Evolutionary conservation across 805 yeast genomes (phyloP).

Genomic region (Cyberlindnera euphorbiae): DNA sequence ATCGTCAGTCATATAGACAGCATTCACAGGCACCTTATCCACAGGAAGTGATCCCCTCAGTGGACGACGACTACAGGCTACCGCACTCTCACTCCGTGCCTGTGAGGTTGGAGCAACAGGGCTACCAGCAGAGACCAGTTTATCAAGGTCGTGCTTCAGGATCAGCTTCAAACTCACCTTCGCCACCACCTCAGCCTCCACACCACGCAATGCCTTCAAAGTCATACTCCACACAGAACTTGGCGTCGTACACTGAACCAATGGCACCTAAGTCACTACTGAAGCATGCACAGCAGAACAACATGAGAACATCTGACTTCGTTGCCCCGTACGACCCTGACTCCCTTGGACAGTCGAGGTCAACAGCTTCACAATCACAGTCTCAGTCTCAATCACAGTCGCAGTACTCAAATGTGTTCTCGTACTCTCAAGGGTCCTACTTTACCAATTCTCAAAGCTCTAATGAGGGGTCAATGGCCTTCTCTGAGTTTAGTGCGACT

Average conservation of each 20-base stretch:
- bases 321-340: conserved; percentile 30
- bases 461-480: conserved; percentile 36
- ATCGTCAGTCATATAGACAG: too few species aligned
- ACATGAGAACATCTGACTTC: conserved; percentile 19
- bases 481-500: conserved; percentile 77
- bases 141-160: too few species aligned
- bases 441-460: conserved; percentile 45
- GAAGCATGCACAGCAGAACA: too few species aligned
- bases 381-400: conserved; percentile 4
- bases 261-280: too few species aligned
- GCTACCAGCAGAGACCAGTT: conserved; percentile 1
- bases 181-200: conserved; percentile 22
- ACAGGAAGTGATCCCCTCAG: conserved; percentile 3
- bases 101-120: conserved; percentile 9
- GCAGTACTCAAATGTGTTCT: conserved; percentile 23
- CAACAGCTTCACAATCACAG: conserved; percentile 21
- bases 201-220: conserved; percentile 19
- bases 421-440: conserved; percentile 39
- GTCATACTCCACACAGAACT: conserved; percentile 21
- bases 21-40: conserved; percentile 7
- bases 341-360: conserved; percentile 25
- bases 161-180: too few species aligned
- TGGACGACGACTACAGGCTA: conserved; percentile 4
- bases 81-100: conserved; percentile 26
- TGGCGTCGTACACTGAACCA: not conserved